phyloP scores from a whole-genome alignment of 108 stramenopile species.

The Bacterosira constricta region DNA sequence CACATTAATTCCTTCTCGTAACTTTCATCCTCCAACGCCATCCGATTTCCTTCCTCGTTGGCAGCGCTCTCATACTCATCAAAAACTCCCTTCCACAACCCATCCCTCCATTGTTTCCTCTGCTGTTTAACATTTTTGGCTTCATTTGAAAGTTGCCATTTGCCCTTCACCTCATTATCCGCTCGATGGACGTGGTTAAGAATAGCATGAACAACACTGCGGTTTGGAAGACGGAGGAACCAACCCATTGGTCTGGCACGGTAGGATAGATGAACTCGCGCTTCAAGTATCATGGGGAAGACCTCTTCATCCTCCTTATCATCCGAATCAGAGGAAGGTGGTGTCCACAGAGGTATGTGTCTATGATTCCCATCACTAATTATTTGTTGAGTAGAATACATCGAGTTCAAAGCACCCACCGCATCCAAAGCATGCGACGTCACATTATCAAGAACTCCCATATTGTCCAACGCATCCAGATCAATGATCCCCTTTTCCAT shows the following conservation, averaged over 20 bases:
- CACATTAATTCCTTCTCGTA: conserved; percentile 27
- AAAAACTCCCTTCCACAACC: conserved; percentile 34
- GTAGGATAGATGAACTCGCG: conserved; percentile 41
- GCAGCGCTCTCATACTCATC: conserved; percentile 21
- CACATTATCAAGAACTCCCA: background rate
- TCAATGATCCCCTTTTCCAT: conserved; percentile 48
- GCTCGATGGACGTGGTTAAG: conserved; percentile 28
- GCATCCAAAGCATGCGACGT: conserved; percentile 6
- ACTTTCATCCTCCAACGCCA: background rate
- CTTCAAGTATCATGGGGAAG: conserved; percentile 23
- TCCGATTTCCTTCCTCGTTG: background rate
- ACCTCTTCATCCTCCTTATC: background rate
- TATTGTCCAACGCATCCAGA: conserved; percentile 18
- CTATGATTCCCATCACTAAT: conserved; percentile 8
- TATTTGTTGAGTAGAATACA: conserved; percentile 25
- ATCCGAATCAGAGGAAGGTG: background rate
- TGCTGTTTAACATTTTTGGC: background rate
- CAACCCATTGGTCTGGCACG: conserved; percentile 38
- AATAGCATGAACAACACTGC: conserved; percentile 47
- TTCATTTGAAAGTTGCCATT: background rate
- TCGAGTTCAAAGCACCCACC: conserved; percentile 8
- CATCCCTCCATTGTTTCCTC: conserved; percentile 22
- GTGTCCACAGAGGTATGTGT: conserved; percentile 16
- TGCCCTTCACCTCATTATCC: background rate
- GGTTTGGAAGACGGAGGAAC: conserved; percentile 41